A percentile compares a stretch with the other conserved stretches of the same genome.
phyloP scores from a whole-genome alignment of 345 rosid species.

The Limnanthes douglasii region DNA sequence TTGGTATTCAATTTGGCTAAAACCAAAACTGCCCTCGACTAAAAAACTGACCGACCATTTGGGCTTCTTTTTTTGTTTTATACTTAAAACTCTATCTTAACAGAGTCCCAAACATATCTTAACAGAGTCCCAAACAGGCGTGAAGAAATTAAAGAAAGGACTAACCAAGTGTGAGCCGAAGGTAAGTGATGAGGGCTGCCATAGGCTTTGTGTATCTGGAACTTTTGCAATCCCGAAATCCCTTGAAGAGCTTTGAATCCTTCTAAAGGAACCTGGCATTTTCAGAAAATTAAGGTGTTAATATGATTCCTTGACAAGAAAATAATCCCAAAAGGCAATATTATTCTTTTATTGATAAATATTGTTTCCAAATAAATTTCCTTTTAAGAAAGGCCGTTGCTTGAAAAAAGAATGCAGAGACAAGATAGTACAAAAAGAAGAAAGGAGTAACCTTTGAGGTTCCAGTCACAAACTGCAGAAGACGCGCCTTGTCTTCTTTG shows the following conservation, averaged over 20 bases:
- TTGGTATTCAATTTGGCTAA: too few relatives aligned
- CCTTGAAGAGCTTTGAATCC: slow-evolving; percentile 97
- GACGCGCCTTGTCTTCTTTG: slow-evolving; percentile 94
- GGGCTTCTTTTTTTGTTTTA: too few relatives aligned
- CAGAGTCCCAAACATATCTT: too few relatives aligned
- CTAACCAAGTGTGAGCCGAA: slow-evolving; percentile 94
- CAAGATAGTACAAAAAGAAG: background rate
- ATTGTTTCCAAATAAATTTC: too few relatives aligned
- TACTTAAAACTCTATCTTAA: too few relatives aligned
- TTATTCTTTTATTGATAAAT: too few relatives aligned
- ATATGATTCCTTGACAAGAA: too few relatives aligned
- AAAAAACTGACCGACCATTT: too few relatives aligned
- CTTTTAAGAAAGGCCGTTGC: too few relatives aligned
- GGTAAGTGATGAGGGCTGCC: slow-evolving; percentile 89
- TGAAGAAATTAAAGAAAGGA: background rate
- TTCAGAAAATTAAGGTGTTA: background rate
- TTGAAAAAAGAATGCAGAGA: background rate
- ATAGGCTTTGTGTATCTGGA: slow-evolving; percentile 97
- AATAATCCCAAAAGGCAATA: too few relatives aligned
- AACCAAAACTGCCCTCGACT: too few relatives aligned
- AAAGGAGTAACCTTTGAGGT: slow-evolving; percentile 71
- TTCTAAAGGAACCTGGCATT: slow-evolving; percentile 78
- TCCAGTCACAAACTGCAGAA: slow-evolving; percentile 93
- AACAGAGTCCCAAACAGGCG: too few relatives aligned
- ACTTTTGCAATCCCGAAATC: slow-evolving; percentile 88